phyloP scores from a whole-genome alignment of 2,329 filamentous ascomycete genomes.

The Epichloe sp. region DNA sequence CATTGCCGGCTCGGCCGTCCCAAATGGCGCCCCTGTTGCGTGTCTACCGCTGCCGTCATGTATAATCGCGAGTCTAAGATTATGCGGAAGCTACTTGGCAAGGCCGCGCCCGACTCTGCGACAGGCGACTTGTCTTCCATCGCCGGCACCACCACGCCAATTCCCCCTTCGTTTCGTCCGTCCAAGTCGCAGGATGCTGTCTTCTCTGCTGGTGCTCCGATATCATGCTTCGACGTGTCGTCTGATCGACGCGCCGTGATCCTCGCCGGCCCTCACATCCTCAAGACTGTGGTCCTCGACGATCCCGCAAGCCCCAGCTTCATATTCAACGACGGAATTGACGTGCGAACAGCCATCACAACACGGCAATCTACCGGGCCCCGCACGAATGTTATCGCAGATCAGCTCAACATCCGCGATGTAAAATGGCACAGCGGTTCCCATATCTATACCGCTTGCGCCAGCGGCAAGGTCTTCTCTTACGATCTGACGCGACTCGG shows the following conservation, averaged over 20 bases:
- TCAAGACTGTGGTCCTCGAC: conserved; percentile 47
- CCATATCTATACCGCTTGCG: conserved; percentile 49
- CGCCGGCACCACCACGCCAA: conserved; percentile 30
- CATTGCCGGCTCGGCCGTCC: conserved; percentile 2
- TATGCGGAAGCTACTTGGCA: conserved; percentile 49
- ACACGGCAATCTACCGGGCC: conserved; percentile 30
- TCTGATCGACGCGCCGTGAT: conserved; percentile 42
- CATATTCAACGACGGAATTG: conserved; percentile 40
- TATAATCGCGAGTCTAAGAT: conserved; percentile 42
- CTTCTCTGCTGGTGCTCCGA: conserved; percentile 37
- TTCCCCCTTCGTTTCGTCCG: conserved; percentile 32
- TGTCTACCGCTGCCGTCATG: conserved; percentile 24
- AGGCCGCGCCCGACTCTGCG: conserved; percentile 33
- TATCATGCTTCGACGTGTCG: conserved; percentile 45
- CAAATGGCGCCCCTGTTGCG: conserved; percentile 21
- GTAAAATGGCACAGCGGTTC: conserved; percentile 44
- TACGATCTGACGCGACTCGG: conserved; percentile 45
- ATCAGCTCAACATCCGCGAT: conserved; percentile 51
- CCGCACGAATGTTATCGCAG: conserved; percentile 28
- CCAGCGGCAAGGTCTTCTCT: conserved; percentile 50
- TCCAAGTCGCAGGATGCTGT: conserved; percentile 41
- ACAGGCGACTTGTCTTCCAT: conserved; percentile 30
- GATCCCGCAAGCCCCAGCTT: conserved; percentile 25
- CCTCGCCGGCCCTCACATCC: conserved; percentile 44
- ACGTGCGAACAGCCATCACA: conserved; percentile 43